Base-by-base conservation (phyloP, 768 basidiomycete genomes). In the Kwoniella newhampshirensis region DNA sequence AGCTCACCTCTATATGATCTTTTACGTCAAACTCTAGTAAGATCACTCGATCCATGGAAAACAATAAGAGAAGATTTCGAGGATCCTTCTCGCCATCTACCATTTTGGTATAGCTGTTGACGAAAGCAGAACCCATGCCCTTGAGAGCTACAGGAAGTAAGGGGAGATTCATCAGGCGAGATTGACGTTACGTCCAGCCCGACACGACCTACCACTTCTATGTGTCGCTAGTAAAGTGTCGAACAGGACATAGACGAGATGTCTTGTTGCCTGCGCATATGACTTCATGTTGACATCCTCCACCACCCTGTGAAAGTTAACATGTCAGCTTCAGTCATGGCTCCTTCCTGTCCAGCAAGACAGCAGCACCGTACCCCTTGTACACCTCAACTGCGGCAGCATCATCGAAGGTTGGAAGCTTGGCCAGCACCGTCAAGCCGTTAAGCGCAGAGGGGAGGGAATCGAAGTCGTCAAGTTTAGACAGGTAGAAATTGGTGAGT, bases 11-110 rank as follows among this genome's bases (percentile, higher is more conserved):
- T 32, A 91, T 80, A 57, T 84, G 80, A 35, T 81, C 78, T 17
- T 82, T 78, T 30, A 90, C 82, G 58, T 96, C 87, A 66, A 97
- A 97, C 62, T 97, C 91, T 30, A 91, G 83, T 5, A 93, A 75
- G 35, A 98, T 81, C 7, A 91, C 87, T n/a, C 85, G 82, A 53
- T 85, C 86, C 56, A 98, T 88, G 4, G 87, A 85, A 73, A 98
- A 99, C 25, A 89, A 88, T 11, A 94, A 68, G 63, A 96, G 80
- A 7, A 99, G 80, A 77, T 98, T 99, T 17, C 96, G 82, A 27
- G 96, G 96, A 73, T 99, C 96, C 69, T 98, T 98, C 78, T 99
- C 96, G 15, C 92, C 93, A 54, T 96, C 89, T 3, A 85, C 91
- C n/a, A 98, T 77, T 46, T 74, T 71, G 27, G 87, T 82, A 73